A percentile compares a stretch with the other conserved stretches of the same genome.
These are phyloP conservation scores for Kwoniella newhampshirensis DNA, from an alignment of 768 basidiomycete genomes.

Conservation along the genomic window DNA sequence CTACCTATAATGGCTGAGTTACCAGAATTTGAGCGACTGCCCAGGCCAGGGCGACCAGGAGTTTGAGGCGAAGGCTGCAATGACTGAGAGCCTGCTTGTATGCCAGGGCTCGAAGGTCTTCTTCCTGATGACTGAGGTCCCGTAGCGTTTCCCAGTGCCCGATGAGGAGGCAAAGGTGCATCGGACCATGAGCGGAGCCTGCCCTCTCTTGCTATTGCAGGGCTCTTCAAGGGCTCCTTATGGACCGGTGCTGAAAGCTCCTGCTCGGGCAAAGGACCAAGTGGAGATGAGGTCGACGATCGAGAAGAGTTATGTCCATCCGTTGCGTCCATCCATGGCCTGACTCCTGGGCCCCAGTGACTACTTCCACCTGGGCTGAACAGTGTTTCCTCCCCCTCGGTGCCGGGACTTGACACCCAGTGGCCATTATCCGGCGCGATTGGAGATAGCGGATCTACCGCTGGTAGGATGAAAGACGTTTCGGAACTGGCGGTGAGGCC, in stretches of 20 bases:
- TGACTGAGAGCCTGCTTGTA: constrained; percentile 1
- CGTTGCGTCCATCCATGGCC: constrained; percentile 40
- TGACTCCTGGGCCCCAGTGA: constrained; percentile 37
- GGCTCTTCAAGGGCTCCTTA: constrained; percentile 4
- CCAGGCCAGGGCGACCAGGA: constrained; percentile 31
- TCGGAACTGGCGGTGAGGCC: constrained; percentile 17
- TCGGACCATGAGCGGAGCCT: constrained; percentile 43
- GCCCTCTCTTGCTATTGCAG: constrained; percentile 7
- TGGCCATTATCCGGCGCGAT: constrained; percentile 9
- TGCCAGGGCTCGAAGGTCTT: constrained; percentile 6
- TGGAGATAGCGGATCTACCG: constrained; percentile 22
- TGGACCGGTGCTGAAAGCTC: background rate
- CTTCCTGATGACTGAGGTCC: constrained; percentile 7
- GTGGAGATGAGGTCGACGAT: constrained; percentile 23
- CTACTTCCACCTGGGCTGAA: constrained; percentile 25
- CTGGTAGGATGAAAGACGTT: constrained; percentile 31
- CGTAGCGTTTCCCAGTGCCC: constrained; percentile 2
- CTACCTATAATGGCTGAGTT: constrained; percentile 42
- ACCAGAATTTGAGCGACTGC: constrained; percentile 37
- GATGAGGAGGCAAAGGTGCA: constrained; percentile 30
- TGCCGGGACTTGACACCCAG: constrained; percentile 23
- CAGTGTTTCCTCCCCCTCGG: constrained; percentile 37
- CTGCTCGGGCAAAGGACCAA: constrained; percentile 31
- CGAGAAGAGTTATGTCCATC: constrained; percentile 21
- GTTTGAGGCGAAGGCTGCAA: constrained; percentile 17